These are phyloP conservation scores for Withania somnifera DNA, from an alignment of 305 asterid genomes.

Conservation along the genomic window DNA sequence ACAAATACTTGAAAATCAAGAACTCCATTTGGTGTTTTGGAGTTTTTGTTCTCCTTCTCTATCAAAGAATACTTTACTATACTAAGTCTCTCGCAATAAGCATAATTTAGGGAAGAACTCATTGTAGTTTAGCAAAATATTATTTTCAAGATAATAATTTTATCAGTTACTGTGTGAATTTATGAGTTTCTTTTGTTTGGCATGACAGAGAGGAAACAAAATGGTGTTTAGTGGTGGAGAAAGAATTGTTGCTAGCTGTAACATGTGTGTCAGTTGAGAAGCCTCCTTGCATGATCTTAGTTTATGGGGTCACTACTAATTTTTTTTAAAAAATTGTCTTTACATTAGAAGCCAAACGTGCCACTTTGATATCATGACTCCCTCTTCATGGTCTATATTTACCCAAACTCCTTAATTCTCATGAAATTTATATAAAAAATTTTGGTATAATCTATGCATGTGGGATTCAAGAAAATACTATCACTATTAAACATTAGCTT, in stretches of 20 bases:
- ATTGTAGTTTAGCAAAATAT: no score
- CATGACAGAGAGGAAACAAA: conserved; percentile 29
- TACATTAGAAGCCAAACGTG: conserved; percentile 73
- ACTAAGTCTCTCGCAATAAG: no score
- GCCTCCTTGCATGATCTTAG: conserved; percentile 70
- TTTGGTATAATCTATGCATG: background rate
- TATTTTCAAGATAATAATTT: no score
- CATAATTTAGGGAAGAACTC: no score
- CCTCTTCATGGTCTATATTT: conserved; percentile 9
- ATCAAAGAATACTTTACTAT: no score
- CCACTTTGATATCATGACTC: conserved; percentile 51
- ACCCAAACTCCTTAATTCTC: background rate
- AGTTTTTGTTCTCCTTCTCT: background rate
- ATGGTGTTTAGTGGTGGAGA: background rate
- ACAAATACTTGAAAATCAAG: background rate
- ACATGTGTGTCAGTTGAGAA: conserved; percentile 47
- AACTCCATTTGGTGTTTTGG: background rate
- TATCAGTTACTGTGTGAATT: no score
- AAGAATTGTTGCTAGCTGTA: conserved; percentile 47
- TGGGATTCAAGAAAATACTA: background rate
- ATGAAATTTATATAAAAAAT: background rate
- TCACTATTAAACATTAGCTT: no score
- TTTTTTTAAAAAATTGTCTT: conserved; percentile 6
- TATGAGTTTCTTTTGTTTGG: conserved; percentile 39
- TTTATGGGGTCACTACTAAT: background rate